Base-by-base conservation (phyloP, 495 filamentous ascomycete species). In the Aspergillus incahuasiensis region DNA sequence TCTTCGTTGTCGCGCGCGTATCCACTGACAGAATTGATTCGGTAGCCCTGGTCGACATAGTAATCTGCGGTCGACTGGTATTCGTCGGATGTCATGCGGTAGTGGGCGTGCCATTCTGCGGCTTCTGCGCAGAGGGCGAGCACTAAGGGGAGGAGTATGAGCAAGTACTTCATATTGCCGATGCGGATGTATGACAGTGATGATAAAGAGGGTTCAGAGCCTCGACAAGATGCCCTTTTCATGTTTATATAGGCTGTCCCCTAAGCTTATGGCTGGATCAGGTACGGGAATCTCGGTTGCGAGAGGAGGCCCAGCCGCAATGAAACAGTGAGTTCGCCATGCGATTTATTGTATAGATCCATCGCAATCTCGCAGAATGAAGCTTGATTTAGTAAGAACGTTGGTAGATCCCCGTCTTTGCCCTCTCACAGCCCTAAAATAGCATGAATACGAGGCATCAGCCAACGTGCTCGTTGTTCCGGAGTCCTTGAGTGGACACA, bases 21-120 rank as follows among this genome's bases (percentile, higher is more conserved):
- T 11, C 62, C 62, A 25, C 60, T 62, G 41, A 65, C 47, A 7
- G 52, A 62, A 30, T 56, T 65, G 15, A 62, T 22, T 16, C 56
- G 51, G 44, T 56, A 65, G 1, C 59, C 59, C 25, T 60, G 59
- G 1, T 40, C 45, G 9, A 58, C 55, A 13, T 63, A 52, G 19
- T 56, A 43, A 24, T 59, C 51, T 28, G 53, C 55, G 5, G 43
- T 57, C 2, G 51, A 50, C 35, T 65, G 59, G 46, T 65, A 65
- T 46, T 63, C 58, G 7, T 40, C 24, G 28, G 59, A 25, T 0
- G 45, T 51, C 24, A 55, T 48, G 34, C 51, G 52, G 40, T 59
- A 59, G 30, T 59, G 54, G 22, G 52, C 57, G 46, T 52, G 57
- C 45, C 52, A 55, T 40, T 54, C 52, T 20, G 43, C 54, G 45